Evolutionary conservation across 345 rosid genomes (phyloP), one percentile per base, ranked within the genome.

Genomic region (Aurinia saxatilis): DNA sequence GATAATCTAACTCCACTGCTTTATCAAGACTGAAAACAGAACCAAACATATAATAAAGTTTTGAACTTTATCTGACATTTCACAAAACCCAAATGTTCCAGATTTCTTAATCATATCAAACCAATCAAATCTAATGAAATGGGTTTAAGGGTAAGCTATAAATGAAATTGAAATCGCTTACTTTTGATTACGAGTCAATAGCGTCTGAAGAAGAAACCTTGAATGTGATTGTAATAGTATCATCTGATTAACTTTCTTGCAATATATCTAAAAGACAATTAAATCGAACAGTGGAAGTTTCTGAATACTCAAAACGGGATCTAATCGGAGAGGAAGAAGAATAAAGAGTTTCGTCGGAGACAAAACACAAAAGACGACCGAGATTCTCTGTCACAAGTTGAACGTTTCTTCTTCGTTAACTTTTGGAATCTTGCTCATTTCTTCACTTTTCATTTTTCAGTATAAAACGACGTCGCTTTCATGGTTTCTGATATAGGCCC

Each of bases 221-320:
- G 99, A 93, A 70, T 87, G 95, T 25, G 98, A 75, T 66, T 89
- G 91, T 67, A 92, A 77, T 31, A 92, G 81, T 63, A 90, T 87
- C 98, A 92, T 92, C n/a, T 62, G 84, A 30, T 75, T 63, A 27
- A 27, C 25, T 19, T 36, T 36, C 18, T 10, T 4, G 11, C 38
- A 36, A 12, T 56, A 4, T 21, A 4, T 1, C 6, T 16, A 27
- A 23, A 55, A 2, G n/a, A n/a, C n/a, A n/a, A n/a, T n/a, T n/a
- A n/a, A 3, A 42, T 37, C 3, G 31, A 54, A 63, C 37, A 34
- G 3, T 0, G 34, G 16, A 66, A 37, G 57, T 33, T 50, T 25
- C 0, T 36, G 27, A 25, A 21, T 38, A 11, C 53, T n/a, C 37
- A 9, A 23, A 13, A 58, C 54, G 27, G 55, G 66, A 65, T 60